Base-by-base conservation (phyloP, 1,284 basidiomycete species). In the Ceratorhiza oryzae-sativae region DNA sequence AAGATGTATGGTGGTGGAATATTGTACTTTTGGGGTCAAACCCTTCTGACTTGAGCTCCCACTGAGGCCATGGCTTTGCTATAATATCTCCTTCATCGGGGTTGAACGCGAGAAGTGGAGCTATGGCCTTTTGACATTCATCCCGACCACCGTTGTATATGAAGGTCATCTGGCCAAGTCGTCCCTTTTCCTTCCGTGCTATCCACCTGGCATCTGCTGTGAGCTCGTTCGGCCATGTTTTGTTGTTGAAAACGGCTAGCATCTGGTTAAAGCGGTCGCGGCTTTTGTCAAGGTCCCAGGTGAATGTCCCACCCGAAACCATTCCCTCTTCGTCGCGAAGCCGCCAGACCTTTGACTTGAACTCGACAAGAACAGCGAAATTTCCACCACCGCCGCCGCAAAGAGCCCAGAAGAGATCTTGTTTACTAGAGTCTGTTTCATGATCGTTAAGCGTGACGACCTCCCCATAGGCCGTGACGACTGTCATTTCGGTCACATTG, bases 331-430 rank as follows among this genome's bases (percentile, higher is more conserved):
- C 23, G 36, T 56, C 34, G 13, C 15, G 20, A 49, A 68, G 42
- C 27, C 36, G 20, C 27, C 59, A 49, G 23, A 68, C 36, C 30
- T 36, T 32, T 48, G 23, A 12, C 20, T 51, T 56, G 36, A 53
- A 27, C 41, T 71, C 67, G 18, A 60, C 41, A 12, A 58, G n/a
- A 58, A 71, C 41, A 5, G 30, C 67, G 32, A 71, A 71, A 41
- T 58, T 71, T 15, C 67, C 67, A 6, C 67, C 67, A 15, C 67
- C 67, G n/a, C 67, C 67, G 1, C 67, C 67, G 27, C 67, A 42
- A 13, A 71, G 23, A 15, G 34, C 67, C 67, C 67, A 71, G 41
- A 71, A 71, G 25, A 71, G 56, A 6, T 59, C 30, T 18, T 30
- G 63, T 8, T n/a, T 15, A 6, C 30, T 30, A 25, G 23, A 10